Evolutionary conservation across 1,284 basidiomycete genomes (phyloP).

Genomic region (Puccinia horiana): DNA sequence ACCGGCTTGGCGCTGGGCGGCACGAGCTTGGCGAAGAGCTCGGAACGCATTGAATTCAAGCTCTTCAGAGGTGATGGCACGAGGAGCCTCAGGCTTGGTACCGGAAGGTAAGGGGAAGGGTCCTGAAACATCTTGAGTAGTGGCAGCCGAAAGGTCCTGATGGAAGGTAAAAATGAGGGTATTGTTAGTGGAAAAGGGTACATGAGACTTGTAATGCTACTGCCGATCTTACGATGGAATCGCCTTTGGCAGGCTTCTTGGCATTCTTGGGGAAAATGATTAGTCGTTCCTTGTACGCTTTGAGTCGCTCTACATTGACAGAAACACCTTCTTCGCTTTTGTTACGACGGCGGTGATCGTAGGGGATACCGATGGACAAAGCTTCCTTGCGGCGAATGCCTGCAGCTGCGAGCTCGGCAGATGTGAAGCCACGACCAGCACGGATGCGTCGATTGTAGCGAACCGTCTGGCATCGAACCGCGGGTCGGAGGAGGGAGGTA

Average conservation of each 20-base stretch:
- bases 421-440: conserved; percentile 94
- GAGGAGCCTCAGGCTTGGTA: conserved; percentile 74
- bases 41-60: conserved; percentile 78
- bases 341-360: conserved; percentile 97
- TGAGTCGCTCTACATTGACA: conserved; percentile 90
- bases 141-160: conserved; percentile 79
- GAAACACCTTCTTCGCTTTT: conserved; percentile 95
- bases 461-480: conserved; percentile 92
- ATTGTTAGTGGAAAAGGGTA: neutral
- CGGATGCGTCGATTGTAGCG: conserved; percentile 99
- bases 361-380: conserved; percentile 85
- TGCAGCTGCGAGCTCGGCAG: conserved; percentile 92
- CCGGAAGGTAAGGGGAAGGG: conserved; percentile 65
- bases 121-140: conserved; percentile 66
- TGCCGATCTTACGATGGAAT: conserved; percentile 71
- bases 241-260: conserved; percentile 92
- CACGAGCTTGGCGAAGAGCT: conserved; percentile 83
- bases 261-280: conserved; percentile 93
- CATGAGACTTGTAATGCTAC: neutral
- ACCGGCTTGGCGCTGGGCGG: conserved; percentile 82
- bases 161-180: conserved; percentile 52
- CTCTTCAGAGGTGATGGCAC: conserved; percentile 91
- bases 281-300: conserved; percentile 80
- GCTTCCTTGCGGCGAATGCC: conserved; percentile 95
- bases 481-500: conserved; percentile 87